Evolutionary conservation across 192 early-diverging fungal genomes (phyloP).

Genomic region (Backusella westeae): DNA sequence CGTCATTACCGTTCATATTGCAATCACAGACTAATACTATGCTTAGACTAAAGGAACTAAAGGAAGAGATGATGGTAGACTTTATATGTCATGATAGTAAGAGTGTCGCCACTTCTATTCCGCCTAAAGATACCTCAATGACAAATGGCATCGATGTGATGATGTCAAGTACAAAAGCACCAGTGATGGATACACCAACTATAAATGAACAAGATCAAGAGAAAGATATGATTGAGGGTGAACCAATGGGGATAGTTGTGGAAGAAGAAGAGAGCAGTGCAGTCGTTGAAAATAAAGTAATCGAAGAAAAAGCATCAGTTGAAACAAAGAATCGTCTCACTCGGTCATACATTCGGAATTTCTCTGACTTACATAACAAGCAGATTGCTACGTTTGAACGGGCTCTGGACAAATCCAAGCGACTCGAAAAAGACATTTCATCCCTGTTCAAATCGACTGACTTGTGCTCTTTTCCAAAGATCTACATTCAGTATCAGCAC

Average conservation of each 20-base stretch:
- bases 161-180: neutral
- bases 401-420: constrained; percentile 6
- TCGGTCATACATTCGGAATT: constrained; percentile 6
- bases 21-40: neutral
- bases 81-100: neutral
- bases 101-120: neutral
- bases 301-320: neutral
- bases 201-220: neutral
- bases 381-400: constrained; percentile 21
- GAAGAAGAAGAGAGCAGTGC: neutral
- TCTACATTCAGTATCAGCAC: constrained; percentile 22
- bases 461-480: neutral
- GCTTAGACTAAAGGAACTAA: constrained; percentile 21
- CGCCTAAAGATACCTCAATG: neutral
- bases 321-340: neutral
- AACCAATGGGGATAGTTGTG: too few relatives aligned
- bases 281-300: neutral
- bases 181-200: neutral
- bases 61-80: constrained; percentile 9
- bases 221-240: neutral
- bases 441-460: neutral
- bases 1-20: neutral
- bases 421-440: neutral
- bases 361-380: constrained; percentile 19
- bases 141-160: neutral